Base-by-base conservation (phyloP, 2,329 filamentous ascomycete species). In the Chrysosporium keratinophilum region DNA sequence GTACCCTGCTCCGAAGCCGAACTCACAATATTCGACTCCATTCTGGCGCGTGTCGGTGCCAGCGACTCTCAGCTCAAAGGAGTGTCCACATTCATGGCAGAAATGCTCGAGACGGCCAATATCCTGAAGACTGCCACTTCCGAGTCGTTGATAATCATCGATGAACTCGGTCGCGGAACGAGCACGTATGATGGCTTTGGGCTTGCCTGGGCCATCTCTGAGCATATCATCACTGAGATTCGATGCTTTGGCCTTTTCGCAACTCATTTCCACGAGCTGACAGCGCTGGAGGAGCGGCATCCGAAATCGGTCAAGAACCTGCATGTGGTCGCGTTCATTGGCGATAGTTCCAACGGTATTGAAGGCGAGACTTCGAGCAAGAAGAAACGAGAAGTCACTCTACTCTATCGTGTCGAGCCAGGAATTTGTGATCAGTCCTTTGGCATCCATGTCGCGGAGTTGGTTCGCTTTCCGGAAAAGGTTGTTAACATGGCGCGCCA, bases 401-500 rank as follows among this genome's bases (percentile, higher is more conserved):
- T 98, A 5, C 79, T 98, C 5, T 98, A 98, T 77, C 95, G 95
- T 73, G 93, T 98, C 35, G 88, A 95, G 65, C 87, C 88, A 0
- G 93, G 93, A 47, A 85, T 98, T 62, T 96, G 89, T 66, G 93
- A 98, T 69, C 93, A 98, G 73, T 93, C 86, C 55, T 98, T 98
- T 68, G 93, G 93, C 62, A 98, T 98, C 62, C 93, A 98, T 71
- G 94, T 98, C 12, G 93, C 93, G 0, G 93, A 98, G 73, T 79
- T 98, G 5, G 93, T 98, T 17, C 83, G 90, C 43, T 98, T 98
- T 73, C 93, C 93, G 0, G 84, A 88, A 62, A 98, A 98, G 73
- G 94, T 98, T 14, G 87, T 98, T 57, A 88, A 89, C 59, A 98
- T 98, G 94, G 93, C 93, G n/a, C 95, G 95, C 73, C 82, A 93